These are phyloP conservation scores for Cinchona pubescens DNA, from an alignment of 257 asterid species.

Conservation along the genomic window DNA sequence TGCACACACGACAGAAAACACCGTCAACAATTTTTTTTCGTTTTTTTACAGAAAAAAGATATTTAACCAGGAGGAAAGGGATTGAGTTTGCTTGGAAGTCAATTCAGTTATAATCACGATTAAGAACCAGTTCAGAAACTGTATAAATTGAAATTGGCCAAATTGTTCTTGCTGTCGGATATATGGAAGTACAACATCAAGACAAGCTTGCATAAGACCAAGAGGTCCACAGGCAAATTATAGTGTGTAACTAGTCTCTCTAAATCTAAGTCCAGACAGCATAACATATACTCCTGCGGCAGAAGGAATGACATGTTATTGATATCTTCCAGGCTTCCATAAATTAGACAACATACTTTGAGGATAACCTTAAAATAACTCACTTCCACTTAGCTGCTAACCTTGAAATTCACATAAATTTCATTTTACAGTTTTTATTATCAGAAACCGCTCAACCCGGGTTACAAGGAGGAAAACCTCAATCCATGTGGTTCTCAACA, in stretches of 20 bases:
- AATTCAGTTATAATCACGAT: not conserved
- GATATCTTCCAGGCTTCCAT: constrained; percentile 8
- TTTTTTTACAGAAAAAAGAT: not conserved
- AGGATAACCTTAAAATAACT: not conserved
- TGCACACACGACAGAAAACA: constrained; percentile 37
- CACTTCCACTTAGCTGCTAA: not conserved
- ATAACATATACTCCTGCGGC: constrained; percentile 91
- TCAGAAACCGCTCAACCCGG: not conserved
- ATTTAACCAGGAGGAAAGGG: not conserved
- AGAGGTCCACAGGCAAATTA: constrained; percentile 94
- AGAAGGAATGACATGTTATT: constrained; percentile 20
- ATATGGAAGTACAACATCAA: constrained; percentile 90
- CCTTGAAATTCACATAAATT: not conserved
- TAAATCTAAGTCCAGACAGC: constrained; percentile 96
- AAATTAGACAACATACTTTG: not conserved
- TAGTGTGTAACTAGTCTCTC: constrained; percentile 99
- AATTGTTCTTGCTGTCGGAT: constrained; percentile 87
- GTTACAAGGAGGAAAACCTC: not conserved
- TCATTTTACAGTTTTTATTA: not conserved
- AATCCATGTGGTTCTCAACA: not conserved
- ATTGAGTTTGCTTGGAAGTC: not conserved
- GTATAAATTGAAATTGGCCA: constrained; percentile 89
- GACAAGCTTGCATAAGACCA: constrained; percentile 96
- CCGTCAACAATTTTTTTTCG: constrained; percentile 1
- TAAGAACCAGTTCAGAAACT: constrained; percentile 42